phyloP scores from a whole-genome alignment of 2,329 filamentous ascomycete species.

The Cercospora berteroae region DNA sequence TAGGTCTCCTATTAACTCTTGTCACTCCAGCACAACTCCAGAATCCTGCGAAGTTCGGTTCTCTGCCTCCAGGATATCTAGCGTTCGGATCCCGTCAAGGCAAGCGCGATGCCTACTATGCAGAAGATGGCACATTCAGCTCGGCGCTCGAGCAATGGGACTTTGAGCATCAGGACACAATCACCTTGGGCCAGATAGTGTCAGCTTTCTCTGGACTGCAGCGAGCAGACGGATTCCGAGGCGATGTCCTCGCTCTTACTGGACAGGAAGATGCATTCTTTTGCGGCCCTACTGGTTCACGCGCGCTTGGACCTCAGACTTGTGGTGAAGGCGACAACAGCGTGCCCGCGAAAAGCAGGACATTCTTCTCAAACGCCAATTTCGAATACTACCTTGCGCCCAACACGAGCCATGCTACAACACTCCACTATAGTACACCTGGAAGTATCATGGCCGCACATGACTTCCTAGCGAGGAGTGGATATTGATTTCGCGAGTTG shows the following conservation, averaged over 20 bases:
- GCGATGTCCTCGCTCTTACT: slow-evolving; percentile 21
- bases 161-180: slow-evolving; percentile 24
- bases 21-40: slow-evolving; percentile 21
- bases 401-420: slow-evolving; percentile 25
- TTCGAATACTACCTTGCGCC: slow-evolving; percentile 20
- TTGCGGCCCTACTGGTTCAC: slow-evolving; percentile 23
- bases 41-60: slow-evolving; percentile 19
- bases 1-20: slow-evolving; percentile 18
- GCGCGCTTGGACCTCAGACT: slow-evolving; percentile 20
- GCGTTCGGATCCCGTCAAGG: slow-evolving; percentile 20
- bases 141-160: slow-evolving; percentile 20
- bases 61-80: slow-evolving; percentile 22
- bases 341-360: slow-evolving; percentile 19
- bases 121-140: slow-evolving; percentile 20
- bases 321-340: slow-evolving; percentile 19
- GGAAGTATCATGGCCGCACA: slow-evolving; percentile 19
- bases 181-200: slow-evolving; percentile 23
- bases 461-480: slow-evolving; percentile 20
- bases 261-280: slow-evolving; percentile 25
- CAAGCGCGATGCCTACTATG: slow-evolving; percentile 22
- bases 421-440: slow-evolving; percentile 19
- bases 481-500: slow-evolving; percentile 10
- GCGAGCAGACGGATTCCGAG: slow-evolving; percentile 14
- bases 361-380: slow-evolving; percentile 21
- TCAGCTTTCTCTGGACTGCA: slow-evolving; percentile 21